Evolutionary conservation across 768 basidiomycete genomes (phyloP).

Genomic region (Mycena belliarum): DNA sequence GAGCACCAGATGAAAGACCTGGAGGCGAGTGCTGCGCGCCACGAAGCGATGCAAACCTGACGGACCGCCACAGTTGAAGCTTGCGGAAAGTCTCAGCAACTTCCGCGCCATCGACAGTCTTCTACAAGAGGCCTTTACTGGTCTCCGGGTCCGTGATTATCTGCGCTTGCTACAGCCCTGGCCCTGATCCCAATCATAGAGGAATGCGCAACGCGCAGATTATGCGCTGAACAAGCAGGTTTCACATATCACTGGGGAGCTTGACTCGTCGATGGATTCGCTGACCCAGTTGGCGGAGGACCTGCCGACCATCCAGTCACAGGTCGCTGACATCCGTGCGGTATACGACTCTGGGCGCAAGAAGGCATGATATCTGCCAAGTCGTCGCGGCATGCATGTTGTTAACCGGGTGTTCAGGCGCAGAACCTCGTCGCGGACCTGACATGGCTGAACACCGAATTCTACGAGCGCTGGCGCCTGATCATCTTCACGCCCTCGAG

Average conservation of each 20-base stretch:
- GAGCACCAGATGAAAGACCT: slow-evolving; percentile 64
- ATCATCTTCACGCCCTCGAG: slow-evolving; percentile 74
- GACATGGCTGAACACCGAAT: slow-evolving; percentile 76
- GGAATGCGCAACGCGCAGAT: slow-evolving; percentile 59
- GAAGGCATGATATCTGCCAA: slow-evolving; percentile 47
- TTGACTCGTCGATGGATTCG: slow-evolving; percentile 60
- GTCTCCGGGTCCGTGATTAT: slow-evolving; percentile 53
- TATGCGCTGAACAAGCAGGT: slow-evolving; percentile 59
- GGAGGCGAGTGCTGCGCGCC: slow-evolving; percentile 41
- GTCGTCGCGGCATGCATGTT: slow-evolving; percentile 2
- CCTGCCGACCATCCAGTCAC: slow-evolving; percentile 62
- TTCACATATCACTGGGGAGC: slow-evolving; percentile 59
- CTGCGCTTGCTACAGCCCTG: too few species aligned
- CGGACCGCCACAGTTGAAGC: slow-evolving; percentile 49
- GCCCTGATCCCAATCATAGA: slow-evolving; percentile 34
- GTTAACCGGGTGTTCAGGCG: slow-evolving; percentile 50
- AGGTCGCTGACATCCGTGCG: slow-evolving; percentile 60
- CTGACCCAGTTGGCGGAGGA: slow-evolving; percentile 57
- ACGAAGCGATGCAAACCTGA: not conserved
- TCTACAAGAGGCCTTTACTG: slow-evolving; percentile 62
- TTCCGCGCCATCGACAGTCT: slow-evolving; percentile 72
- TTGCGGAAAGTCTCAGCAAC: slow-evolving; percentile 72
- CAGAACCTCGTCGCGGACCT: slow-evolving; percentile 62
- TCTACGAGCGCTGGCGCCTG: slow-evolving; percentile 72
- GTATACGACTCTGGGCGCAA: slow-evolving; percentile 72